Conservation (phyloP, 2,329 filamentous ascomycete species). For the Fusarium miscanthi region DNA sequence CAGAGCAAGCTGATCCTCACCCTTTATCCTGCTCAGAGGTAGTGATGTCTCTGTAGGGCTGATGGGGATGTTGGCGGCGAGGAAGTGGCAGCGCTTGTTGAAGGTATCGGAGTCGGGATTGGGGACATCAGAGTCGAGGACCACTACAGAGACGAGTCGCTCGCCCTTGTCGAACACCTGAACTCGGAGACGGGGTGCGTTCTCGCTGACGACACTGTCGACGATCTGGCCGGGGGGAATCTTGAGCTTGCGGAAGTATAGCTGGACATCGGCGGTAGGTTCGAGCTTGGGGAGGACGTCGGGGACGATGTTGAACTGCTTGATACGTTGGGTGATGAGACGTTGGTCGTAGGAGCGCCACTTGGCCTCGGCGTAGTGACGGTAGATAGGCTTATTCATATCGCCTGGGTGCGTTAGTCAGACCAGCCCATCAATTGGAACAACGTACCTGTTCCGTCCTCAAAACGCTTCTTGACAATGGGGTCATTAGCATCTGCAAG, state of each 20-base stretch:
- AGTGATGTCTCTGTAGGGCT: conserved; percentile 67
- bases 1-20: conserved; percentile 73
- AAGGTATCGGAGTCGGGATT: conserved; percentile 80
- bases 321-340: conserved; percentile 85
- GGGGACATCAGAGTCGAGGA: conserved; percentile 92
- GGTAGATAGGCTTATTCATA: conserved; percentile 97
- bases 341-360: conserved; percentile 87
- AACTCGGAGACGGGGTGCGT: conserved; percentile 79
- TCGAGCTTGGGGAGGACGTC: conserved; percentile 87
- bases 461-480: conserved; percentile 89
- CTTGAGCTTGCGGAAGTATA: conserved; percentile 79
- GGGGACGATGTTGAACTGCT: conserved; percentile 87
- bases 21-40: conserved; percentile 71
- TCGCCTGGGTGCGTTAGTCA: conserved; percentile 69
- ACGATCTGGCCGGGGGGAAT: conserved; percentile 83
- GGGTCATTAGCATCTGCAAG: conserved; percentile 95
- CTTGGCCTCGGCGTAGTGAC: conserved; percentile 85
- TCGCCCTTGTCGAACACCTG: conserved; percentile 87
- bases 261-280: conserved; percentile 80
- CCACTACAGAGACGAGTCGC: conserved; percentile 83
- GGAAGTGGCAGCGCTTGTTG: conserved; percentile 84
- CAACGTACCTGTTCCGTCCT: conserved; percentile 82
- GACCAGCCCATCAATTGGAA: neutral
- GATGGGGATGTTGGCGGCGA: conserved; percentile 75
- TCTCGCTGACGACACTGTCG: conserved; percentile 77